These are phyloP conservation scores for Vigna hirtella DNA, from an alignment of 306 rosid genomes.

Conservation along the genomic window DNA sequence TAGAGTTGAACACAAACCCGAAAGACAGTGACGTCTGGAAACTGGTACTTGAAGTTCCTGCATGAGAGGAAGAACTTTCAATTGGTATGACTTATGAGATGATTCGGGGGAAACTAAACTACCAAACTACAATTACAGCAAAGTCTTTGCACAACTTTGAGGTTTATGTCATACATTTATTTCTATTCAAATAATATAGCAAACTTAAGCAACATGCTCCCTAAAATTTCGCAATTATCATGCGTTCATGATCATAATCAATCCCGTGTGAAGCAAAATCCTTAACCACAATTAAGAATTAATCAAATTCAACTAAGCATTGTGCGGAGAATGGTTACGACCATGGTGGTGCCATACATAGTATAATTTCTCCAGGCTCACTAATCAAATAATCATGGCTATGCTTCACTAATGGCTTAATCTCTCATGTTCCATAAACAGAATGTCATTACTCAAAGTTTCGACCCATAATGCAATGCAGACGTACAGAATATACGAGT, in stretches of 20 bases:
- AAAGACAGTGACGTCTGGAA: constrained; percentile 76
- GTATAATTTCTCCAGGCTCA: not conserved
- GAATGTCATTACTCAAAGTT: not conserved
- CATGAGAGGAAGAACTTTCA: not conserved
- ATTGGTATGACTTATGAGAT: not conserved
- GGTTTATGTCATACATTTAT: not conserved
- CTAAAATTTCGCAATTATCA: no score
- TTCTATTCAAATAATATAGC: no score
- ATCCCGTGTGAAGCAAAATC: no score
- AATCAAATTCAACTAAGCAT: not conserved
- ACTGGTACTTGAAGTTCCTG: constrained; percentile 58
- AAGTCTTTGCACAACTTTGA: not conserved
- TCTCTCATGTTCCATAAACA: not conserved
- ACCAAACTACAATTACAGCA: not conserved
- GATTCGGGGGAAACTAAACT: not conserved
- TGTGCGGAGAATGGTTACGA: not conserved
- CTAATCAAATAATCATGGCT: not conserved
- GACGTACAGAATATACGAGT: not conserved
- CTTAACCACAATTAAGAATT: no score
- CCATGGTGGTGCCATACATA: no score
- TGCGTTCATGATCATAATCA: no score
- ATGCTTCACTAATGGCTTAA: not conserved
- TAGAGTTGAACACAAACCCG: constrained; percentile 70
- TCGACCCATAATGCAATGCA: not conserved
- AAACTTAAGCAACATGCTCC: no score